These are phyloP conservation scores for Camillea tinctor DNA, from an alignment of 2,329 filamentous ascomycete genomes.

Conservation along the genomic window DNA sequence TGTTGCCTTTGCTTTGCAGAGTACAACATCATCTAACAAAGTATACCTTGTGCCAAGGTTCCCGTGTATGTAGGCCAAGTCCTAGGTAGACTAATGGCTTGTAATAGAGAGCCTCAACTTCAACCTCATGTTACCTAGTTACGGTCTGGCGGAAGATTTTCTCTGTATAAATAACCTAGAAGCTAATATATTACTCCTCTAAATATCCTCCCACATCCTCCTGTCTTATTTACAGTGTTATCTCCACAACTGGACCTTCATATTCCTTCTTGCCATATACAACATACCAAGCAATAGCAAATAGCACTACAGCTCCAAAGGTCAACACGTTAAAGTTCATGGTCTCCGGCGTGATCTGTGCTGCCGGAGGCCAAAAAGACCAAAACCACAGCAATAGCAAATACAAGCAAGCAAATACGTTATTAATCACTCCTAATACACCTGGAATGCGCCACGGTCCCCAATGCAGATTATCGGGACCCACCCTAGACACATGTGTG, in stretches of 20 bases:
- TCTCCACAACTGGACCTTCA: slow-evolving; percentile 17
- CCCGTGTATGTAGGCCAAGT: too few species aligned
- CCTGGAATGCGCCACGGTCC: slow-evolving; percentile 18
- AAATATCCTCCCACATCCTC: too few species aligned
- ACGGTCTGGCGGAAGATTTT: too few species aligned
- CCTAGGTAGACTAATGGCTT: too few species aligned
- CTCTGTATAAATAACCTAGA: too few species aligned
- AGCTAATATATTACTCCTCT: too few species aligned
- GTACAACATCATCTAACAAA: too few species aligned
- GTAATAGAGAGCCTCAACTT: too few species aligned
- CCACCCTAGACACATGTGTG: slow-evolving; percentile 23
- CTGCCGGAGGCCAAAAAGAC: slow-evolving; percentile 21
- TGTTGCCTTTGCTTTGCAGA: too few species aligned
- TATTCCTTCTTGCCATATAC: slow-evolving; percentile 19
- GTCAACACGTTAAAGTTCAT: slow-evolving; percentile 22
- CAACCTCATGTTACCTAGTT: too few species aligned
- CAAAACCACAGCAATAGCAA: slow-evolving; percentile 20
- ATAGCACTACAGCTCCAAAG: slow-evolving; percentile 17
- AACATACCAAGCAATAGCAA: slow-evolving; percentile 20
- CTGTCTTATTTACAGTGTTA: too few species aligned
- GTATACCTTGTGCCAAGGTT: too few species aligned
- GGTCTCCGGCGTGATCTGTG: slow-evolving; percentile 17
- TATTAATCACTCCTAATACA: slow-evolving; percentile 12
- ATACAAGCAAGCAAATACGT: slow-evolving; percentile 14
- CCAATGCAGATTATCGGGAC: slow-evolving; percentile 16